A percentile compares a stretch with the other conserved stretches of the same genome.
phyloP scores from a whole-genome alignment of 345 rosid species.

The Balakata baccata region DNA sequence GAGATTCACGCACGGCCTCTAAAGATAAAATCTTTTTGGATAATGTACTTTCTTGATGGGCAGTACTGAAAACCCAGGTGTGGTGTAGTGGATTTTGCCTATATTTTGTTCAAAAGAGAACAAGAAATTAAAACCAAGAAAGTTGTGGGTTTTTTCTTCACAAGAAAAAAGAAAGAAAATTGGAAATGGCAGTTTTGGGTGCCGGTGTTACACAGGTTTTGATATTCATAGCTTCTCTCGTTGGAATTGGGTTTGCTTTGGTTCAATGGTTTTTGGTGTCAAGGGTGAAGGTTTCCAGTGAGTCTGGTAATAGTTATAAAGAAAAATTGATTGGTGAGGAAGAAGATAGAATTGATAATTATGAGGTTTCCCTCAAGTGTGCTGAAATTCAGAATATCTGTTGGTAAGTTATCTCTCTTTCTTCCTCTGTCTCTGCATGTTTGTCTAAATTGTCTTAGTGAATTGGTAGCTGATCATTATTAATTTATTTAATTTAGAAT shows the following conservation, averaged over 20 bases:
- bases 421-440: background rate
- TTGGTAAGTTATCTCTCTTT: conserved; percentile 37
- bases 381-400: conserved; percentile 67
- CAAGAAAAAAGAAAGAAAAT: background rate
- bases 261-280: conserved; percentile 68
- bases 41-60: conserved; percentile 1
- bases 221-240: conserved; percentile 47
- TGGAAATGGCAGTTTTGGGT: conserved; percentile 42
- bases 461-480: background rate
- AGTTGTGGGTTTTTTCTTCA: too few relatives aligned
- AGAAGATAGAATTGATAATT: conserved; percentile 47
- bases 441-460: background rate
- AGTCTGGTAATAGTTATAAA: conserved; percentile 30
- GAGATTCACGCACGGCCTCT: conserved; percentile 21
- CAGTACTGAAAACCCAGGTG: background rate
- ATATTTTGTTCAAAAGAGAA: conserved; percentile 8
- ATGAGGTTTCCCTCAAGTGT: conserved; percentile 52
- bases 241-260: conserved; percentile 64
- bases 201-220: conserved; percentile 49
- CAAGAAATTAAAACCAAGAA: too few relatives aligned
- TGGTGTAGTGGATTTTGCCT: background rate
- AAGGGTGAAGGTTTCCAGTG: conserved; percentile 41
- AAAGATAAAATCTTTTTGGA: conserved; percentile 12
- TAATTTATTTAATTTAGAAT: background rate
- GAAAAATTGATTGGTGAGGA: conserved; percentile 48